A percentile compares a stretch with the other conserved stretches of the same genome.
phyloP scores from a whole-genome alignment of 805 yeast genomes.

The Groenewaldozyma salmanticensis region DNA sequence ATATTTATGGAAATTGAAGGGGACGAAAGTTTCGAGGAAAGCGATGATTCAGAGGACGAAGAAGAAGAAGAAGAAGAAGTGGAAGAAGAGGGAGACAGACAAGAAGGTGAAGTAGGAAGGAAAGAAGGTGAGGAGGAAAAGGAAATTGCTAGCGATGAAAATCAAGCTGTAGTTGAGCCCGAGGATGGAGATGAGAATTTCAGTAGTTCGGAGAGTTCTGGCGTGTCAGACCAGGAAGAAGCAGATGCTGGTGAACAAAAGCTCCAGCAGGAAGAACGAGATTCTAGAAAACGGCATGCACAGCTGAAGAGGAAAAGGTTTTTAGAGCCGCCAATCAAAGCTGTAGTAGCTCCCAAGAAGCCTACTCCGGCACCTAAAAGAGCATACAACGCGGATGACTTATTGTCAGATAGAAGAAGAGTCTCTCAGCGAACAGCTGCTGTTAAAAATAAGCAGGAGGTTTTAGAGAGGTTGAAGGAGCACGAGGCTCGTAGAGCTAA shows the following conservation, averaged over 20 bases:
- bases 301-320: slow-evolving; percentile 25
- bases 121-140: slow-evolving; percentile 5
- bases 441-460: slow-evolving; percentile 64
- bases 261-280: slow-evolving; percentile 35
- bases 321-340: slow-evolving; percentile 29
- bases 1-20: slow-evolving; percentile 32
- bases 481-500: slow-evolving; percentile 49
- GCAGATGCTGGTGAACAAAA: slow-evolving; percentile 66
- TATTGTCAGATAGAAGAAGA: slow-evolving; percentile 48
- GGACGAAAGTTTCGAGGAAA: slow-evolving; percentile 33
- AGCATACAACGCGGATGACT: slow-evolving; percentile 28
- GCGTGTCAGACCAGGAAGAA: slow-evolving; percentile 38
- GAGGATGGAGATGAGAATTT: slow-evolving; percentile 37
- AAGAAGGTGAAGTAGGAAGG: slow-evolving; percentile 4
- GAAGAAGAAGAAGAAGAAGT: slow-evolving; percentile 17
- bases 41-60: slow-evolving; percentile 14
- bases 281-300: slow-evolving; percentile 20
- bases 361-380: slow-evolving; percentile 19
- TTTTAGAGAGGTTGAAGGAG: slow-evolving; percentile 59
- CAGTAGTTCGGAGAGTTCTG: slow-evolving; percentile 34
- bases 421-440: slow-evolving; percentile 73
- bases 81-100: slow-evolving; percentile 14
- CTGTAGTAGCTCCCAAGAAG: slow-evolving; percentile 23
- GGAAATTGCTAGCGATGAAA: slow-evolving; percentile 13
- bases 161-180: slow-evolving; percentile 10